Evolutionary conservation across 257 asterid genomes (phyloP), one percentile per base, ranked within the genome.

Genomic region (Solanum arcanum): DNA sequence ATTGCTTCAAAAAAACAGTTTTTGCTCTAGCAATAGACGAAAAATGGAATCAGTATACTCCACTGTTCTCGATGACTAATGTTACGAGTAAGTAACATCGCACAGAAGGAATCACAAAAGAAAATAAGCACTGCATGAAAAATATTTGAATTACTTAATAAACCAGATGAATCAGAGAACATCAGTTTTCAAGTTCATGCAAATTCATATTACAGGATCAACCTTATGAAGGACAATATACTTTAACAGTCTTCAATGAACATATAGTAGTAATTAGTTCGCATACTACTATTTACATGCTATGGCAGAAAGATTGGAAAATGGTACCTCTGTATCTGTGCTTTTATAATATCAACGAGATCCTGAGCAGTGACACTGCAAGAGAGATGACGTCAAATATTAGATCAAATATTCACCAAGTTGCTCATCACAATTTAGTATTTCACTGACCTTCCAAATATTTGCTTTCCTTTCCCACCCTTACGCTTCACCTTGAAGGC

Each of bases 401-500:
- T 37, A 33, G 35, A 81, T 46, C 8, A 41, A 78, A 29, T 52
- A 27, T 20, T 18, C 70, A 14, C 59, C 37, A 83, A 31, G 52
- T 62, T 74, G 47, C 69, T 83, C 77, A 52, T 33, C 37, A 83
- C 39, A 37, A 47, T 87, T 66, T 27, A 37, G 13, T 21, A 70
- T 72, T 9, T 47, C 83, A 89, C 91, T 89, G 88, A 92, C 99
- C 89, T 93, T 93, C 99, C 99, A 70, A 97, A 97, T 70, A 97
- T 97, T 90, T 92, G 98, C 88, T 97, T 97, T 83, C 99, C 99
- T 90, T 97, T 93, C 83, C 99, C 99, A 31, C 98, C 98, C 91
- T 96, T 97, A 70, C 99, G 96, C 93, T 97, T 97, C 92, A 97
- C 99, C 93, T 96, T 97, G 92, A 97, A 97, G 87, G 96, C 99